phyloP scores from a whole-genome alignment of 164 flowering plant species.

The Vitis vinifera region ASM3070453v1 NC_081823.1:4938001-4938500 shows the following conservation, averaged over 20 bases:
- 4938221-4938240: neutral
- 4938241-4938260: neutral
- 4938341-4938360: too few relatives aligned
- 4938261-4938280: too few relatives aligned
- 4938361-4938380: too few relatives aligned
- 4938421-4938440: too few relatives aligned
- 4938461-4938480: too few relatives aligned
- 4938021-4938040: conserved; percentile 13
- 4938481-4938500: too few relatives aligned
- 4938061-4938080: conserved; percentile 19
- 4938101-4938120: conserved; percentile 21
- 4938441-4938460: too few relatives aligned
- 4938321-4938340: too few relatives aligned
- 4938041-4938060: conserved; percentile 20
- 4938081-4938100: conserved; percentile 24
- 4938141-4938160: conserved; percentile 11
- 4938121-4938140: conserved; percentile 13
- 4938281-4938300: too few relatives aligned
- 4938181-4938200: neutral
- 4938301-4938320: too few relatives aligned
- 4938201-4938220: neutral
- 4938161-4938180: conserved; percentile 6
- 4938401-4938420: too few relatives aligned
- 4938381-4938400: too few relatives aligned
- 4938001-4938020: conserved; percentile 22